Evolutionary conservation across 2,329 filamentous ascomycete species (phyloP).

Genomic region (Pseudogymnoascus sp.): DNA sequence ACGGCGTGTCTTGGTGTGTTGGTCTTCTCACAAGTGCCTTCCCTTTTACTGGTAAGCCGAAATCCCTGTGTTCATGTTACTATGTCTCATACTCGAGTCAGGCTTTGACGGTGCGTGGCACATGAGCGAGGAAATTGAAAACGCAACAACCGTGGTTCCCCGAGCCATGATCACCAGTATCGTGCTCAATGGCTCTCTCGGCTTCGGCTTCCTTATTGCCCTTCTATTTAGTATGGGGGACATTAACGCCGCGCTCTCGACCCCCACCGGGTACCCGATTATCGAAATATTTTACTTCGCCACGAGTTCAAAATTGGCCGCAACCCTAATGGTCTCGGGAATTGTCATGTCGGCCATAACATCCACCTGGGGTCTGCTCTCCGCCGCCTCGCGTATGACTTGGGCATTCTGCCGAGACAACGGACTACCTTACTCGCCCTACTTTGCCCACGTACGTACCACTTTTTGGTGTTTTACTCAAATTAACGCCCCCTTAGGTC

Average conservation of each 20-base stretch:
- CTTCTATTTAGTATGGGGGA: constrained; percentile 37
- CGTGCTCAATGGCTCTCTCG: constrained; percentile 42
- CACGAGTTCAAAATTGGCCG: constrained; percentile 31
- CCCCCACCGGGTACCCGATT: constrained; percentile 45
- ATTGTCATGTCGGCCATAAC: constrained; percentile 26
- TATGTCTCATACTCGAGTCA: neutral
- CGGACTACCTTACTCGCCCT: constrained; percentile 29
- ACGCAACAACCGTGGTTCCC: constrained; percentile 42
- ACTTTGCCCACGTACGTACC: constrained; percentile 7
- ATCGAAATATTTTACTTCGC: constrained; percentile 46
- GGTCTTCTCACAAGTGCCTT: constrained; percentile 12
- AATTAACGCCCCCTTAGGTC: constrained; percentile 13
- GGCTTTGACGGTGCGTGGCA: constrained; percentile 17
- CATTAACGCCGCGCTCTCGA: constrained; percentile 33
- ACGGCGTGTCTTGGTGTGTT: constrained; percentile 34
- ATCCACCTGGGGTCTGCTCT: constrained; percentile 26
- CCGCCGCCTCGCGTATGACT: constrained; percentile 33
- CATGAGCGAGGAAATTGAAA: constrained; percentile 38
- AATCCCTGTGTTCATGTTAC: constrained; percentile 22
- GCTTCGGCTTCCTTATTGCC: constrained; percentile 48
- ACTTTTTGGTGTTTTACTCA: neutral
- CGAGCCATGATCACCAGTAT: constrained; percentile 41
- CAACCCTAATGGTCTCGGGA: constrained; percentile 23
- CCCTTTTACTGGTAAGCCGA: constrained; percentile 1
- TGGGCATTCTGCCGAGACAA: constrained; percentile 37